Conservation (phyloP, 305 asterid genomes). For the Solanum hybrid region DNA sequence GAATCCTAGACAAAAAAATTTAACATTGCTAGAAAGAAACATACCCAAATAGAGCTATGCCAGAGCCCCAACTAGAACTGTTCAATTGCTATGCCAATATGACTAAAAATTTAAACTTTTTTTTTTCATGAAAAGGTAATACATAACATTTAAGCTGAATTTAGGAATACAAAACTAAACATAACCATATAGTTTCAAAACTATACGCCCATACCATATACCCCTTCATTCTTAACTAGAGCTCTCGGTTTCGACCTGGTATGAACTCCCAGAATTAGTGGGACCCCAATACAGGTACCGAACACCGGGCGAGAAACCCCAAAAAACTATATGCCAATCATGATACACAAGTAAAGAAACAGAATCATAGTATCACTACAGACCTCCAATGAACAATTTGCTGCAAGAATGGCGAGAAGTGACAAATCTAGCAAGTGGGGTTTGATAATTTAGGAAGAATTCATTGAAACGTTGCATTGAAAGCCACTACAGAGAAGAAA, state of each 20-base stretch:
- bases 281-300: background rate
- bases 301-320: background rate
- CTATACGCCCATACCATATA: background rate
- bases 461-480: conserved; percentile 19
- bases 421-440: conserved; percentile 13
- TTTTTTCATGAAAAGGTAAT: background rate
- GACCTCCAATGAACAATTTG: conserved; percentile 53
- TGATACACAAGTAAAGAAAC: background rate
- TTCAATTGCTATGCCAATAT: background rate
- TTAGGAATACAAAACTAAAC: background rate
- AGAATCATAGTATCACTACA: background rate
- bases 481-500: background rate
- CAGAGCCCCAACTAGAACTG: background rate
- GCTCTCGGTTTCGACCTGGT: background rate
- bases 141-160: background rate
- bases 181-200: background rate
- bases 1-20: background rate
- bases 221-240: background rate
- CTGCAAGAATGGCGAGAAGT: conserved; percentile 17
- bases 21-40: background rate
- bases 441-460: background rate
- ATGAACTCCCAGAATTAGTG: background rate
- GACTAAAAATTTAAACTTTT: background rate
- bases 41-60: background rate
- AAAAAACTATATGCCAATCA: background rate